Percentiles rank a stretch among this genome's conserved stretches.
Conservation (phyloP, 176 grass and related monocot genomes). For the Avena insularis region DNA sequence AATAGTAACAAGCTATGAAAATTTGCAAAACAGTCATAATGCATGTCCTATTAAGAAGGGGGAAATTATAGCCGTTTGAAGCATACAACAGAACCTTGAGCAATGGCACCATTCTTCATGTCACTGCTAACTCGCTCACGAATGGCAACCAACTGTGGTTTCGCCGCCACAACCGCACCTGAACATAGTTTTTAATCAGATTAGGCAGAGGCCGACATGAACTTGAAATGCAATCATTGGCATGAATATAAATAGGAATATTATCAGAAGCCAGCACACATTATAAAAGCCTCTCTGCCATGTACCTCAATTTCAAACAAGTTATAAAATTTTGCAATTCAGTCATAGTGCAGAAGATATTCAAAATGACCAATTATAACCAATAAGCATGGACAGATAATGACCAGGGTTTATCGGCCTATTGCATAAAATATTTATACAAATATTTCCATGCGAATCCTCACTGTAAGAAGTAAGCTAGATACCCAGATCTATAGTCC, state of each 20-base stretch:
- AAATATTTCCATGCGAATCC: background rate
- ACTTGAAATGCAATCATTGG: slow-evolving; percentile 27
- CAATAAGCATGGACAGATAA: background rate
- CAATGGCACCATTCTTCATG: slow-evolving; percentile 25
- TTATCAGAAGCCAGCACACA: background rate
- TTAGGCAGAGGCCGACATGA: background rate
- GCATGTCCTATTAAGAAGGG: background rate
- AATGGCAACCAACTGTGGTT: slow-evolving; percentile 82
- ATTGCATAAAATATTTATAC: background rate
- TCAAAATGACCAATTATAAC: background rate
- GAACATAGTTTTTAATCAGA: slow-evolving; percentile 40
- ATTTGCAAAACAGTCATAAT: background rate
- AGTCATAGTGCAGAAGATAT: background rate
- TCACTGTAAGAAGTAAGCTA: background rate
- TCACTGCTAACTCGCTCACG: slow-evolving; percentile 75
- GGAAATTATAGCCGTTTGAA: background rate
- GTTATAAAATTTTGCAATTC: background rate
- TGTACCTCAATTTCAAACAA: background rate
- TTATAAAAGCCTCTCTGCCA: background rate
- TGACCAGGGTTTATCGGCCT: background rate
- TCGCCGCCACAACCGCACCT: slow-evolving; percentile 85
- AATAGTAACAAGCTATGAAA: slow-evolving; percentile 9
- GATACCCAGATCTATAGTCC: background rate
- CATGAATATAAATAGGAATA: background rate
- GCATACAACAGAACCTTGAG: slow-evolving; percentile 7